phyloP scores from a whole-genome alignment of 1,139 yeast species.

The Debaryomyces udenii region DNA sequence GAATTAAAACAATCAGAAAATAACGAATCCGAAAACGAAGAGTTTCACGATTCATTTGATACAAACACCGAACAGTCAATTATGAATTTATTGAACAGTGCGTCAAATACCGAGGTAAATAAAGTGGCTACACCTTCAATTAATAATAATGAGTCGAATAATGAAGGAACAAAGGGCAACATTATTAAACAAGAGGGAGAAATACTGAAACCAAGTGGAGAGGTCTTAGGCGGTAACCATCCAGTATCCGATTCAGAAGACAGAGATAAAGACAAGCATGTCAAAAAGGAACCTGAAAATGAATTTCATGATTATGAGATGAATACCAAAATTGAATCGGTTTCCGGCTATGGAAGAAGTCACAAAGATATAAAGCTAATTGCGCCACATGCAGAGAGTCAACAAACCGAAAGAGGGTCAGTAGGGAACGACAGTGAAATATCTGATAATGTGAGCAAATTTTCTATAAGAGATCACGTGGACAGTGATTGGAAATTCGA shows the following conservation, averaged over 20 bases:
- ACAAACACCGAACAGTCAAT: conserved; percentile 47
- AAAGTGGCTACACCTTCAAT: neutral
- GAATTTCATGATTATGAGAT: conserved; percentile 9
- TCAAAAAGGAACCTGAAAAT: conserved; percentile 3
- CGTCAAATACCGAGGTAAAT: conserved; percentile 9
- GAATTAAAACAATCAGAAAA: conserved; percentile 10
- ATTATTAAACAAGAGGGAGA: neutral
- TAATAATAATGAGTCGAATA: neutral
- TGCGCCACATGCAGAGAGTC: neutral
- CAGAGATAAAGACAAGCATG: neutral
- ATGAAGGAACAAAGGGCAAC: neutral
- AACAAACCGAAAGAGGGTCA: neutral
- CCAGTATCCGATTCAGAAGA: no score
- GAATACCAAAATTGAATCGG: conserved; percentile 11
- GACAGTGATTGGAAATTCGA: conserved; percentile 47
- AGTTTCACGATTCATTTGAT: conserved; percentile 41
- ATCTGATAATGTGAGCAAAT: conserved; percentile 21
- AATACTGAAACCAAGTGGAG: neutral
- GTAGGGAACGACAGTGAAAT: conserved; percentile 14
- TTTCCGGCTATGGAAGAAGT: conserved; percentile 13
- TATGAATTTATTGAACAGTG: conserved; percentile 39
- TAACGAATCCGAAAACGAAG: conserved; percentile 24
- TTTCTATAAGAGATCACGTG: conserved; percentile 39
- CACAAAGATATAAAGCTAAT: conserved; percentile 10
- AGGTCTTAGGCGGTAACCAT: no score